phyloP scores from a whole-genome alignment of 345 rosid species.

The Lumnitzera racemosa region DNA sequence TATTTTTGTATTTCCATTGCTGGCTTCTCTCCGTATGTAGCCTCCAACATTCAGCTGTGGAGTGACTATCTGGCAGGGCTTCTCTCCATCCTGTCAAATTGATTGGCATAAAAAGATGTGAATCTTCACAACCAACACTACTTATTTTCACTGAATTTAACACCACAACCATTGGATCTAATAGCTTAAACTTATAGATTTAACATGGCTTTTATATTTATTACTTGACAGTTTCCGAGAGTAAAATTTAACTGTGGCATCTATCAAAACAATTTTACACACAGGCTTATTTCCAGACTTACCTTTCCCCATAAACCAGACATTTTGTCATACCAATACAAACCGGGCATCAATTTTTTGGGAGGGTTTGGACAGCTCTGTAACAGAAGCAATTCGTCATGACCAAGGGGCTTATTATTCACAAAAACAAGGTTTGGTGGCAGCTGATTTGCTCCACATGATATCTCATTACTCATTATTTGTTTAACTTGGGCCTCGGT shows the following conservation, averaged over 20 bases:
- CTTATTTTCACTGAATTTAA: too few species aligned
- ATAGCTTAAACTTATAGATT: too few species aligned
- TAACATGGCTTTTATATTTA: too few species aligned
- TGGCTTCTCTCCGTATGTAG: constrained; percentile 29
- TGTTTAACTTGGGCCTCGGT: constrained; percentile 39
- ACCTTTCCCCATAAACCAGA: constrained; percentile 98
- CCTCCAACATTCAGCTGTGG: constrained; percentile 48
- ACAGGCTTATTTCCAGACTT: constrained; percentile 10
- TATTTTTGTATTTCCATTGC: constrained; percentile 70
- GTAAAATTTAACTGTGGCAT: too few species aligned
- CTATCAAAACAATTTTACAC: not conserved
- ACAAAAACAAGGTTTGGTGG: constrained; percentile 59
- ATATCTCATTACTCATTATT: constrained; percentile 51
- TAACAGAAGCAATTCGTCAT: constrained; percentile 37
- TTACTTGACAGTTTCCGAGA: too few species aligned
- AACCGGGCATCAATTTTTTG: constrained; percentile 60
- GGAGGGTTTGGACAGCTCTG: constrained; percentile 68
- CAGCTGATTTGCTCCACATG: constrained; percentile 56
- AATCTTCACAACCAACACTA: too few species aligned
- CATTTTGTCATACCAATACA: constrained; percentile 79
- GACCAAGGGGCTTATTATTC: constrained; percentile 41
- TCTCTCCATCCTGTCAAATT: constrained; percentile 58
- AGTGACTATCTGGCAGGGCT: constrained; percentile 73
- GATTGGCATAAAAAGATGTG: constrained; percentile 8
- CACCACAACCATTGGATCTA: too few species aligned